A percentile compares a stretch with the other conserved stretches of the same genome.
These are phyloP conservation scores for Lentinula boryana DNA, from an alignment of 768 basidiomycete species.

Conservation along the genomic window DNA sequence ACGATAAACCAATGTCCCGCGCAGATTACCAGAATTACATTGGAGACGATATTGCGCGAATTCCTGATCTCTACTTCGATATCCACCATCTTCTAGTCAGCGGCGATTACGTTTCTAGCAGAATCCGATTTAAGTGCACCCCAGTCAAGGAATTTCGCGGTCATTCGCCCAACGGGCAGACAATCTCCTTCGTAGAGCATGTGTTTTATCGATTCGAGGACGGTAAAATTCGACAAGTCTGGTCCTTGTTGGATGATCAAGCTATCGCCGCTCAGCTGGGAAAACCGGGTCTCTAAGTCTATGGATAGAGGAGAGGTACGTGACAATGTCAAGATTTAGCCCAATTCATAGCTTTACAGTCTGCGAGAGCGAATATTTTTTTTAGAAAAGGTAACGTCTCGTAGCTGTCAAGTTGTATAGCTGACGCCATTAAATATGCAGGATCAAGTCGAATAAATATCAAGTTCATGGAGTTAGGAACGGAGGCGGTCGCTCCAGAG, in stretches of 20 bases:
- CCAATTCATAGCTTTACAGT: too few relatives aligned
- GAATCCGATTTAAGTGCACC: background rate
- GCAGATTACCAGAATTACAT: constrained; percentile 3
- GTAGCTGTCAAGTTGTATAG: background rate
- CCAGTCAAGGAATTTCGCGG: background rate
- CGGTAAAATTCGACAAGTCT: background rate
- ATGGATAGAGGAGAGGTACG: too few relatives aligned
- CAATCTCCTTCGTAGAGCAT: constrained; percentile 1
- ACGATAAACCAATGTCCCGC: background rate
- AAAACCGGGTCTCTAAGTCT: background rate
- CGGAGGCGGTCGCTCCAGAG: background rate
- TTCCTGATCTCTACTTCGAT: constrained; percentile 2
- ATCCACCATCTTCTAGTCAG: background rate
- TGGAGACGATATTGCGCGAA: background rate
- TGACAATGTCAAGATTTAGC: too few relatives aligned
- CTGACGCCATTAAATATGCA: background rate
- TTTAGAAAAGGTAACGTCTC: too few relatives aligned
- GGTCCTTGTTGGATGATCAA: constrained; percentile 1
- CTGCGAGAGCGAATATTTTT: too few relatives aligned
- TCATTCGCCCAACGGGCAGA: background rate
- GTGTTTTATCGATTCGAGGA: constrained; percentile 1
- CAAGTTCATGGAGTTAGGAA: background rate
- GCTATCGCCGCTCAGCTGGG: background rate
- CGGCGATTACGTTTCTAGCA: background rate
- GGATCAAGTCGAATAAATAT: background rate